A percentile compares a stretch with the other conserved stretches of the same genome.
Evolutionary conservation across 495 filamentous ascomycete genomes (phyloP).

Genomic region (Halenospora varia): DNA sequence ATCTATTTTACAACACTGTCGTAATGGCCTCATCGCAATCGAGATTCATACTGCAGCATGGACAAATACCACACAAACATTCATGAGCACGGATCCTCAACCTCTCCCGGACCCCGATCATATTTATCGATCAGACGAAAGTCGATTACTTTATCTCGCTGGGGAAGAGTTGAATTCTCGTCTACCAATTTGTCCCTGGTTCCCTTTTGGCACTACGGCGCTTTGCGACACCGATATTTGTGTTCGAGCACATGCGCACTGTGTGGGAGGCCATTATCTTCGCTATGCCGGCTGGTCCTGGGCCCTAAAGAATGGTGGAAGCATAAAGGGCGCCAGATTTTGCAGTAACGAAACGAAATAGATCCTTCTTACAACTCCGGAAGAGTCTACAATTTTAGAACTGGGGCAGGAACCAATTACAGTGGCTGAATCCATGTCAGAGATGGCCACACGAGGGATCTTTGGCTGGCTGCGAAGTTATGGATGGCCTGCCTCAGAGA

Average conservation of each 20-base stretch:
- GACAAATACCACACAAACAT: background rate
- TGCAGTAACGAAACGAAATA: background rate
- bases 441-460: background rate
- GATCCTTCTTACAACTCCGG: background rate
- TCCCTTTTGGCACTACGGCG: background rate
- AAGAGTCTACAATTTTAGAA: background rate
- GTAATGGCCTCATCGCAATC: background rate
- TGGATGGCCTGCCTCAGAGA: background rate
- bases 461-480: constrained; percentile 3
- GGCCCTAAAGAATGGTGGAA: constrained; percentile 1
- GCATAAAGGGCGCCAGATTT: background rate
- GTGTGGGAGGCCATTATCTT: background rate
- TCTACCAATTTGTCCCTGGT: constrained; percentile 1
- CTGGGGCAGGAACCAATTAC: background rate
- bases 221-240: background rate
- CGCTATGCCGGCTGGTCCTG: background rate
- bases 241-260: constrained; percentile 1
- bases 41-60: constrained; percentile 3
- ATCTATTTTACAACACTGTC: background rate
- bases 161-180: constrained; percentile 1
- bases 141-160: constrained; percentile 4
- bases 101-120: background rate
- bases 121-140: constrained; percentile 1
- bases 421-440: background rate
- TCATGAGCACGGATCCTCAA: background rate